These are phyloP conservation scores for Phaeosphaeria sp. DNA, from an alignment of 2,329 filamentous ascomycete species.

Conservation along the genomic window DNA sequence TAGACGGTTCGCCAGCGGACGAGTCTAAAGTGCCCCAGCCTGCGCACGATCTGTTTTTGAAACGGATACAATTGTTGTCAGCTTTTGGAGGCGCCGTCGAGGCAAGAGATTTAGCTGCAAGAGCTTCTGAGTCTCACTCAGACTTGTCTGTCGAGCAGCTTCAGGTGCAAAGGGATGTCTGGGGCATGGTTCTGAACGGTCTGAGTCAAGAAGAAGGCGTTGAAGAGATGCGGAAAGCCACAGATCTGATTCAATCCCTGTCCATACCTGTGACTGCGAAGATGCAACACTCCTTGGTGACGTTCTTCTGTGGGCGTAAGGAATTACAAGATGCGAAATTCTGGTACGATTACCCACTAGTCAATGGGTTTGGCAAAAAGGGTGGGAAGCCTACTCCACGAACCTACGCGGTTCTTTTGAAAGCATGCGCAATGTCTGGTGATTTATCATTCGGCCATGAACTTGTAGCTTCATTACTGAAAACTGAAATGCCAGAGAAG, in stretches of 20 bases:
- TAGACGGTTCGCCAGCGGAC: background rate
- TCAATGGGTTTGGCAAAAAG: slow-evolving; percentile 23
- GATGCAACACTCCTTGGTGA: slow-evolving; percentile 61
- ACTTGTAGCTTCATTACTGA: slow-evolving; percentile 49
- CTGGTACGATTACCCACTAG: slow-evolving; percentile 69
- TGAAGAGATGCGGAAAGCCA: slow-evolving; percentile 63
- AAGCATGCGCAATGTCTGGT: slow-evolving; percentile 58
- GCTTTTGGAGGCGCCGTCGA: slow-evolving; percentile 31
- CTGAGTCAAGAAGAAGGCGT: slow-evolving; percentile 67
- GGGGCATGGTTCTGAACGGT: slow-evolving; percentile 61
- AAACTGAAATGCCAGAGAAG: slow-evolving; percentile 48
- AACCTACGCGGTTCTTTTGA: slow-evolving; percentile 63
- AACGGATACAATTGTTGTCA: slow-evolving; percentile 25
- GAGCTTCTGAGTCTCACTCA: slow-evolving; percentile 16
- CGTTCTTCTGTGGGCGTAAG: slow-evolving; percentile 66
- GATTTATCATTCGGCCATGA: slow-evolving; percentile 49
- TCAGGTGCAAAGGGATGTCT: slow-evolving; percentile 13
- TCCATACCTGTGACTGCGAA: slow-evolving; percentile 45
- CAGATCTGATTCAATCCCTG: slow-evolving; percentile 57
- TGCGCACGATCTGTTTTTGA: slow-evolving; percentile 8
- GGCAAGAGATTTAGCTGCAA: slow-evolving; percentile 31
- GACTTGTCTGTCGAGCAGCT: slow-evolving; percentile 4
- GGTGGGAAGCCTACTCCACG: slow-evolving; percentile 15
- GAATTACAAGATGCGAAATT: slow-evolving; percentile 66
- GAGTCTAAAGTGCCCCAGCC: slow-evolving; percentile 1